These are phyloP conservation scores for Paramecium pentaurelia DNA, from an alignment of 73 alveolate genomes.

Conservation along the genomic window DNA sequence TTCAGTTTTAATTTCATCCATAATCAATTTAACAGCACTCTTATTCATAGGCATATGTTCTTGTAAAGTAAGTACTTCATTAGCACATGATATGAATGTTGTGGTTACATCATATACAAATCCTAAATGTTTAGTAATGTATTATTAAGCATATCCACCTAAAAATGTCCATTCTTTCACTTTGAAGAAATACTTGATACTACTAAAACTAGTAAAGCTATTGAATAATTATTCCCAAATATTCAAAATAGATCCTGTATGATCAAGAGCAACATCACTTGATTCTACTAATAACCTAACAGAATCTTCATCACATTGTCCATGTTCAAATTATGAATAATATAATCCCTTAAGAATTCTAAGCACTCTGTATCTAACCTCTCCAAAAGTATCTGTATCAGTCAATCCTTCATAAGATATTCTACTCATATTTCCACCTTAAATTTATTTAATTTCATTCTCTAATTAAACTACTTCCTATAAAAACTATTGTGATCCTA, in stretches of 20 bases:
- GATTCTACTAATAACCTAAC: slow-evolving; percentile 58
- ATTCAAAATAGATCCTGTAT: slow-evolving; percentile 37
- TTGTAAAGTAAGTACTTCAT: slow-evolving; percentile 33
- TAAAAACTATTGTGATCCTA: slow-evolving; percentile 32
- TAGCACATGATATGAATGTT: slow-evolving; percentile 55
- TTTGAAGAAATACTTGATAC: slow-evolving; percentile 41
- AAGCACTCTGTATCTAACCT: slow-evolving; percentile 65
- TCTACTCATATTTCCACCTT: not conserved
- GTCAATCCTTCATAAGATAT: slow-evolving; percentile 41
- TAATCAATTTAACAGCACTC: slow-evolving; percentile 26
- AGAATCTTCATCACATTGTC: slow-evolving; percentile 61
- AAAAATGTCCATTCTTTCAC: slow-evolving; percentile 47
- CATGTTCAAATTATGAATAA: slow-evolving; percentile 64
- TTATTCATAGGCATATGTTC: slow-evolving; percentile 47
- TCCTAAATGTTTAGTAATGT: slow-evolving; percentile 55
- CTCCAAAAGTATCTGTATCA: slow-evolving; percentile 58
- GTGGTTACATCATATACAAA: slow-evolving; percentile 67
- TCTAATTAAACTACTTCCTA: slow-evolving; percentile 9
- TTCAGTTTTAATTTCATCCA: slow-evolving; percentile 48
- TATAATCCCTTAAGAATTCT: slow-evolving; percentile 65
- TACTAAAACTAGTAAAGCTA: slow-evolving; percentile 44
- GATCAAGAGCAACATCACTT: slow-evolving; percentile 68
- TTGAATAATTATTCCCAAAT: slow-evolving; percentile 52
- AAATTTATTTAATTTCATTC: not conserved
- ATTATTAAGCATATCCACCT: slow-evolving; percentile 44